Base-by-base conservation (phyloP, 768 basidiomycete genomes). In the Pleurotus salmoneostramineus region DNA sequence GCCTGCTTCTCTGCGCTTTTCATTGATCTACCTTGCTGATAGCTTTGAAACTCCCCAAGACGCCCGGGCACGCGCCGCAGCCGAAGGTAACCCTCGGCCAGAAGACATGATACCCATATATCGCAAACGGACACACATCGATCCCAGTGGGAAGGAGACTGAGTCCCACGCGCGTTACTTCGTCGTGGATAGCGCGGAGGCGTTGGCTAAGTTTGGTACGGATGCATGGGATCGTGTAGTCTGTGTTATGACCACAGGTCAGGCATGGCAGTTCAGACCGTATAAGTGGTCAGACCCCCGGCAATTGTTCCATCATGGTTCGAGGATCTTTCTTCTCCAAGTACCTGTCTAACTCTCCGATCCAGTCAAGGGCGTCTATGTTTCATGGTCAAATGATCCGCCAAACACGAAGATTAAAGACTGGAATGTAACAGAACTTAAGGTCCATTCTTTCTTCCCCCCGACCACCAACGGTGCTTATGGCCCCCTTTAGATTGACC, bases 181-280 rank as follows among this genome's bases (percentile, higher is more conserved):
- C 63, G 85, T 97, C 6, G 89, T 99, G 35, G 95, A 99, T 70
- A 88, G 89, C 17, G 89, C 91, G 0, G 96, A 99, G 64, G 94
- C 96, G 1, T 75, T 99, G 21, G 81, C 84, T 35, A 98, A 98
- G 72, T 95, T 99, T 62, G 91, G 90, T 4, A 78, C 89, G 3
- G 95, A 97, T 60, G 90, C 93, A 2, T 98, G 96, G 95, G 95
- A 98, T 57, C 83, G 96, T 37, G 97, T 99, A 4, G 89, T 97
- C 3, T 97, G 95, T 63, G 96, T 99, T 12, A 89, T 97, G 85
- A 98, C 97, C 6, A 99, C 97, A 0, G 97, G 97, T 1, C 96
- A 98, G 64, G 89, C 91, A 34, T 98, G 97, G 97, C 97, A 99
- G 69, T 99, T 99, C 74, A 80, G 88, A 58, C 89, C 92, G 14